Percentiles rank a stretch among this genome's conserved stretches.
phyloP scores from a whole-genome alignment of 768 basidiomycete species.

The Pisolithus tinctorius region DNA sequence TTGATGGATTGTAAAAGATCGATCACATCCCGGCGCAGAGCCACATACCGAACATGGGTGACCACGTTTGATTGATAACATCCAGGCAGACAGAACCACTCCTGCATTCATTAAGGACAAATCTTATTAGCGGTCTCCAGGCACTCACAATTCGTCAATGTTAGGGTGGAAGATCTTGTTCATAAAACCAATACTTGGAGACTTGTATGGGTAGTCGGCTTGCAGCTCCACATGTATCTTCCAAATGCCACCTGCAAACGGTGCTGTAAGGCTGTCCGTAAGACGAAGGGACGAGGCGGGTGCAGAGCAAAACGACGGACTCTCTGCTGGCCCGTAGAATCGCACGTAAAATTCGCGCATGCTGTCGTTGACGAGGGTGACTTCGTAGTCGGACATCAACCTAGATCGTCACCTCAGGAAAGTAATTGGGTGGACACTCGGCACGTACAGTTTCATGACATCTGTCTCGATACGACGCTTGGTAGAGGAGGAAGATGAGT shows the following conservation, averaged over 20 bases:
- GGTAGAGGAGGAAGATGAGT: constrained; percentile 80
- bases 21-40: background rate
- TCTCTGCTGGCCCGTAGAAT: constrained; percentile 91
- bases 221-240: constrained; percentile 99
- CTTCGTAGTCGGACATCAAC: constrained; percentile 98
- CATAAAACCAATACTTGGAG: constrained; percentile 98
- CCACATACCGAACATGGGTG: constrained; percentile 94
- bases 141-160: constrained; percentile 90
- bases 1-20: constrained; percentile 1
- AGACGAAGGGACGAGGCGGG: background rate
- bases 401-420: constrained; percentile 36
- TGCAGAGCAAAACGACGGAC: constrained; percentile 41
- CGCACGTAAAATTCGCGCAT: constrained; percentile 99
- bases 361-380: constrained; percentile 93
- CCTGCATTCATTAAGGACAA: constrained; percentile 33
- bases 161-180: constrained; percentile 99
- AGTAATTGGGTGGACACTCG: background rate
- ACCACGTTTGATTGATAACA: constrained; percentile 99
- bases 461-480: constrained; percentile 98
- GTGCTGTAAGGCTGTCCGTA: constrained; percentile 46
- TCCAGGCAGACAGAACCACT: constrained; percentile 98
- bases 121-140: constrained; percentile 4
- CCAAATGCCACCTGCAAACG: constrained; percentile 97
- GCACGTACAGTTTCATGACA: constrained; percentile 93
- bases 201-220: constrained; percentile 98